Evolutionary conservation across 164 flowering plant genomes (phyloP).

Genomic region (Dillenia suffruticosa): DNA sequence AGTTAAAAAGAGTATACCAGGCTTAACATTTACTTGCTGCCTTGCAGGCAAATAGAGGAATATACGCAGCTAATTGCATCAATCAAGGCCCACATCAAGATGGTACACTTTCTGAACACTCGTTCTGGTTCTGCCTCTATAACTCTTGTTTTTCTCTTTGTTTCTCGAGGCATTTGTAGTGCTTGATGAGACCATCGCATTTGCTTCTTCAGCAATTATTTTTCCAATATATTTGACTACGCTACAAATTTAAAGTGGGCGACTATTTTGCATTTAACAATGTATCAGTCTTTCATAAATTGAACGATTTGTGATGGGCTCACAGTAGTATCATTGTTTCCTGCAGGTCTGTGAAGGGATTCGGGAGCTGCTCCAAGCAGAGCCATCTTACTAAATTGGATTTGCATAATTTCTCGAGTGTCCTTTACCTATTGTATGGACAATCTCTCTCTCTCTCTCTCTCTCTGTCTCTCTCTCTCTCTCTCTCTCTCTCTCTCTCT

Average conservation of each 20-base stretch:
- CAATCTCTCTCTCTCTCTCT: too few relatives aligned
- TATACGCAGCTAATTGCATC: slow-evolving; percentile 64
- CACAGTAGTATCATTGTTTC: slow-evolving; percentile 3
- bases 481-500: too few relatives aligned
- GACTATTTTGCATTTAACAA: too few relatives aligned
- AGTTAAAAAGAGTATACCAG: too few relatives aligned
- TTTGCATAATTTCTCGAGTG: too few relatives aligned
- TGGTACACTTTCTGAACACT: slow-evolving; percentile 41
- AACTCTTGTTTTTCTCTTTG: neutral
- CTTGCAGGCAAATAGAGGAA: slow-evolving; percentile 75
- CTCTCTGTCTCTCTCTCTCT: too few relatives aligned
- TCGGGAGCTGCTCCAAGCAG: slow-evolving; percentile 56
- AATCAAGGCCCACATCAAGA: slow-evolving; percentile 86
- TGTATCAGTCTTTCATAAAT: too few relatives aligned
- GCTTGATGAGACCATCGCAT: too few relatives aligned
- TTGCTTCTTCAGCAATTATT: neutral
- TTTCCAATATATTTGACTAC: neutral
- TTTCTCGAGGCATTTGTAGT: neutral
- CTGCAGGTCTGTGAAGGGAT: slow-evolving; percentile 80
- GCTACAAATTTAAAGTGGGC: neutral
- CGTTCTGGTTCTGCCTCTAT: neutral
- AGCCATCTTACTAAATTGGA: slow-evolving; percentile 16
- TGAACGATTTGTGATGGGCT: too few relatives aligned
- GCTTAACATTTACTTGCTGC: neutral
- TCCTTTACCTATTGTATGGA: too few relatives aligned